phyloP scores from a whole-genome alignment of 2,329 filamentous ascomycete species.

The Paecilomyces dactylethromorphus region DNA sequence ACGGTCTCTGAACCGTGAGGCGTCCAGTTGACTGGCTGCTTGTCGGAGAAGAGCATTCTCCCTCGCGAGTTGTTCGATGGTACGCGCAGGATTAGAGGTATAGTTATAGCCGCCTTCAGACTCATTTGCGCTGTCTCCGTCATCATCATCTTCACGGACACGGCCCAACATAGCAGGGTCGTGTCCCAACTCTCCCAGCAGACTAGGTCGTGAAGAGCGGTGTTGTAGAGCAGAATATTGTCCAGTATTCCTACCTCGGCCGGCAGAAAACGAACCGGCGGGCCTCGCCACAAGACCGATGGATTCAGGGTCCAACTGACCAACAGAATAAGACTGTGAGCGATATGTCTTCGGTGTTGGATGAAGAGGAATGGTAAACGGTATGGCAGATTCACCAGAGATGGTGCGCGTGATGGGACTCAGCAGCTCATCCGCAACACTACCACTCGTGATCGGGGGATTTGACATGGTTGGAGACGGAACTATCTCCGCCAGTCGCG shows the following conservation, averaged over 20 bases:
- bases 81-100: slow-evolving; percentile 34
- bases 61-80: slow-evolving; percentile 40
- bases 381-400: slow-evolving; percentile 55
- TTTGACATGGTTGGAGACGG: slow-evolving; percentile 64
- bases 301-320: slow-evolving; percentile 70
- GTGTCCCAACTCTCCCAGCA: slow-evolving; percentile 40
- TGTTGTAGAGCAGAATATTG: slow-evolving; percentile 68
- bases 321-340: slow-evolving; percentile 94
- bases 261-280: slow-evolving; percentile 19
- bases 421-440: slow-evolving; percentile 50
- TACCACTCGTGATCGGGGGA: slow-evolving; percentile 42
- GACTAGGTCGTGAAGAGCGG: slow-evolving; percentile 60
- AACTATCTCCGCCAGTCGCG: slow-evolving; percentile 66
- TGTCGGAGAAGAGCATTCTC: slow-evolving; percentile 43
- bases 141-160: slow-evolving; percentile 44
- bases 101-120: slow-evolving; percentile 33
- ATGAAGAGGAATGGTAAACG: slow-evolving; percentile 80
- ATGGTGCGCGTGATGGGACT: slow-evolving; percentile 39
- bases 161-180: slow-evolving; percentile 41
- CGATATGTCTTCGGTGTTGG: slow-evolving; percentile 89
- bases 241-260: slow-evolving; percentile 31
- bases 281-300: slow-evolving; percentile 25
- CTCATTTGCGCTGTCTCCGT: slow-evolving; percentile 31
- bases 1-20: slow-evolving; percentile 30
- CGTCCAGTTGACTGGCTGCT: slow-evolving; percentile 34